A percentile compares a stretch with the other conserved stretches of the same genome.
Evolutionary conservation across 805 yeast genomes (phyloP).

Genomic region (Isabelozyma gotoi): DNA sequence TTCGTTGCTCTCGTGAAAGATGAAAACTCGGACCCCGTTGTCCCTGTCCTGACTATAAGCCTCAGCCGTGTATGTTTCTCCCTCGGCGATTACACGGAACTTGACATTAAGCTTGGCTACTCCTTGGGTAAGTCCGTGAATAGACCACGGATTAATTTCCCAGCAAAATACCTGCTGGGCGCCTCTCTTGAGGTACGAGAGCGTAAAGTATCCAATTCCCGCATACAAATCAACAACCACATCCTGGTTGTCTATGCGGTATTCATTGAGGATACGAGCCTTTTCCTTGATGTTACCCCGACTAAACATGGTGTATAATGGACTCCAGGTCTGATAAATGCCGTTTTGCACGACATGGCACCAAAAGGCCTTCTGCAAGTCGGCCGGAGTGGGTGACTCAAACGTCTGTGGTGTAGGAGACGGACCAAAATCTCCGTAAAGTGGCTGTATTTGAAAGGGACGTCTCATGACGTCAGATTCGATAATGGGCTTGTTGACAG

Average conservation of each 20-base stretch:
- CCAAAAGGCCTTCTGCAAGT: slow-evolving; percentile 65
- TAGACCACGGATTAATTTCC: slow-evolving; percentile 86
- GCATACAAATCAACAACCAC: slow-evolving; percentile 70
- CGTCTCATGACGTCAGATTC: slow-evolving; percentile 57
- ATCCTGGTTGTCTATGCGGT: slow-evolving; percentile 31
- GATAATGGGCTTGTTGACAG: slow-evolving; percentile 67
- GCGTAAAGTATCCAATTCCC: slow-evolving; percentile 83
- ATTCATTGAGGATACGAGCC: slow-evolving; percentile 54
- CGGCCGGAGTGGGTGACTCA: slow-evolving; percentile 38
- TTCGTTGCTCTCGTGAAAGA: slow-evolving; percentile 67
- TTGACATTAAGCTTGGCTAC: slow-evolving; percentile 44
- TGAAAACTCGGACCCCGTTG: slow-evolving; percentile 34
- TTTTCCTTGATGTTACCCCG: slow-evolving; percentile 86
- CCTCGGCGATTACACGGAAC: slow-evolving; percentile 26
- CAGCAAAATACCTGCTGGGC: slow-evolving; percentile 65
- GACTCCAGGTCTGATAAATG: slow-evolving; percentile 80
- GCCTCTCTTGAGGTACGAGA: slow-evolving; percentile 58
- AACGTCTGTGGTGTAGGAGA: slow-evolving; percentile 20
- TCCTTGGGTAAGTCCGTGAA: slow-evolving; percentile 66
- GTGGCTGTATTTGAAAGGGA: slow-evolving; percentile 59
- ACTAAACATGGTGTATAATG: slow-evolving; percentile 81
- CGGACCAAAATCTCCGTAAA: slow-evolving; percentile 69
- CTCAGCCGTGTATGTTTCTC: slow-evolving; percentile 27
- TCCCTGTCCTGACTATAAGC: slow-evolving; percentile 11
- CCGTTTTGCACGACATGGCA: slow-evolving; percentile 71